Evolutionary conservation across 768 basidiomycete genomes (phyloP).

Genomic region (Trametes punicea): DNA sequence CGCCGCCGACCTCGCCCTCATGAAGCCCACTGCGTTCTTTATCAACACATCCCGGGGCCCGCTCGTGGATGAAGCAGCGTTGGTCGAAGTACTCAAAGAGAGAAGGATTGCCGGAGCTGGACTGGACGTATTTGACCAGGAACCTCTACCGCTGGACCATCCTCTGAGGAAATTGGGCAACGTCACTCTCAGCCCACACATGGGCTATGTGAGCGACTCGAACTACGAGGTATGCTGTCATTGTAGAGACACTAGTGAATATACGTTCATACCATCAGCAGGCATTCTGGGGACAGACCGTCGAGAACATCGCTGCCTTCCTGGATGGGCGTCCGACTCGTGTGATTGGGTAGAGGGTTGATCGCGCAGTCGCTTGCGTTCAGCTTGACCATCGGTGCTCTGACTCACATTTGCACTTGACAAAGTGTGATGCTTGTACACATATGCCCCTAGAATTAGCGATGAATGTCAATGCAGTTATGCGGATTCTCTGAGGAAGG

Average conservation of each 20-base stretch:
- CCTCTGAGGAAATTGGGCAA: conserved; percentile 48
- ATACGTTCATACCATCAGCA: conserved; percentile 17
- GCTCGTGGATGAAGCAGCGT: conserved; percentile 55
- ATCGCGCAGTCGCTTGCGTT: too few relatives aligned
- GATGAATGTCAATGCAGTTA: too few relatives aligned
- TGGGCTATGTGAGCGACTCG: conserved; percentile 51
- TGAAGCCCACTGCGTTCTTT: conserved; percentile 58
- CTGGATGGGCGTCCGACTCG: conserved; percentile 41
- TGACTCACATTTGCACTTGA: too few relatives aligned
- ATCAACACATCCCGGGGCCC: conserved; percentile 70
- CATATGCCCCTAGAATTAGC: too few relatives aligned
- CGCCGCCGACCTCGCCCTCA: conserved; percentile 42
- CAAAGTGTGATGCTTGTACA: background rate
- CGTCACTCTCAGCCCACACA: conserved; percentile 60
- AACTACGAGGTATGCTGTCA: conserved; percentile 43
- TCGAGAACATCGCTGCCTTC: conserved; percentile 55
- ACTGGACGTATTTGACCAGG: conserved; percentile 62
- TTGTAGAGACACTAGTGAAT: too few relatives aligned
- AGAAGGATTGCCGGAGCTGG: conserved; percentile 55
- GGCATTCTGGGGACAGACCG: conserved; percentile 51
- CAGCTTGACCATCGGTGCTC: too few relatives aligned
- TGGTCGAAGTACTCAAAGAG: conserved; percentile 46
- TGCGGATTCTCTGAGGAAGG: too few relatives aligned
- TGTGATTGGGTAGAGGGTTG: conserved; percentile 16
- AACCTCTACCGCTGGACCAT: conserved; percentile 60